These are phyloP conservation scores for Fusarium acutatum DNA, from an alignment of 2,329 filamentous ascomycete species.

Conservation along the genomic window DNA sequence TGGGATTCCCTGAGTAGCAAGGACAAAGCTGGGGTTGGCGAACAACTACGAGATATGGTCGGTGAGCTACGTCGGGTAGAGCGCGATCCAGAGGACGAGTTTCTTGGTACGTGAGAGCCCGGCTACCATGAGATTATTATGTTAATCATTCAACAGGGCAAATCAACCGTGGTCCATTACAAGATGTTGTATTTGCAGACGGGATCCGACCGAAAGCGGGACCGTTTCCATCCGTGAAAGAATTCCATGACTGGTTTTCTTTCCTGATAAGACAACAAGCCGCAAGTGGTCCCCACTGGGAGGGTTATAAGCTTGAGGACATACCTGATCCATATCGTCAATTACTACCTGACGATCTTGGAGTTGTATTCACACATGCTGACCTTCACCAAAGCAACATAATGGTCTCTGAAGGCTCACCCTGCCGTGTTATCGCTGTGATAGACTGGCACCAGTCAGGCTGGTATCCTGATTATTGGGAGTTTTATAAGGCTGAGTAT, in stretches of 20 bases:
- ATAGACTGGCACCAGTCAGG: slow-evolving; percentile 29
- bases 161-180: neutral
- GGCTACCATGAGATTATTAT: fast-evolving
- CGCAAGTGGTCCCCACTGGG: neutral
- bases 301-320: neutral
- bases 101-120: neutral
- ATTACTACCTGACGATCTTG: neutral
- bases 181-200: neutral
- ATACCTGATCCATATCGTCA: slow-evolving; percentile 3
- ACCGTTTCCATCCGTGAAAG: neutral
- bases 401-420: neutral
- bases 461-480: slow-evolving; percentile 33
- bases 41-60: neutral
- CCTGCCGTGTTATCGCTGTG: neutral
- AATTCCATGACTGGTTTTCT: slow-evolving; percentile 18
- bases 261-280: neutral
- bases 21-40: neutral
- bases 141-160: neutral
- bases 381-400: slow-evolving; percentile 21
- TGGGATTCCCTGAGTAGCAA: neutral
- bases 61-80: neutral
- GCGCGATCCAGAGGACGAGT: neutral
- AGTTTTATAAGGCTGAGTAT: slow-evolving; percentile 22
- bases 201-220: neutral
- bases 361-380: neutral